Evolutionary conservation across 139 green algal species (phyloP), one percentile per base, ranked within the genome.

Genomic region (Coelastrella sp.): DNA sequence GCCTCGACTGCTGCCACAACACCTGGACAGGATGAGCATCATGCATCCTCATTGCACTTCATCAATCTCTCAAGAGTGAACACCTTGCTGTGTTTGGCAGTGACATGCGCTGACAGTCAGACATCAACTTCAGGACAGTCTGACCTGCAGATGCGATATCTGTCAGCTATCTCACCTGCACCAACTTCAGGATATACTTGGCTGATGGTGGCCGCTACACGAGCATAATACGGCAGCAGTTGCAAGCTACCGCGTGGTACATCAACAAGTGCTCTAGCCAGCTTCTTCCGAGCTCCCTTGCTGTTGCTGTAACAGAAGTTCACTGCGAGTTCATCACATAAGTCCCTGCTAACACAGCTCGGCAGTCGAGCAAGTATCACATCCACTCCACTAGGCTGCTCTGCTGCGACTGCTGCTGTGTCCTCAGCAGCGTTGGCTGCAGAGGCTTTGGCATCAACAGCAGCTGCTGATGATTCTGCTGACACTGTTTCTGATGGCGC

Each of bases 261-360:
- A 17, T 93, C 91, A 17, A 91, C 90, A 66, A 99, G 90, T 21
- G 92, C 88, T 5, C 88, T 72, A 37, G 92, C 87, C 63, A 94
- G 89, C 53, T 91, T 71, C 85, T 90, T 94, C 4, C 96, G 72
- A 9, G 90, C 91, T 0, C 77, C 92, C 87, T 98, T 98, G 81
- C 79, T 94, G 88, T 96, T 96, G 76, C 91, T 48, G 85, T 96
- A 98, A 88, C 94, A 98, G 86, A 99, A 98, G 57, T 96, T 93
- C 9, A 98, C 79, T 1, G 94, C 87, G 34, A 98, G 75, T 69
- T 96, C 89, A 66, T 99, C 96, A 32, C 90, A 91, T 43, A 94
- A 68, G 40, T 98, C 95, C 38, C 91, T 80, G 69, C 85, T 97
- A 7, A 97, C 90, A 76, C 93, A 97, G 27, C 73, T 86, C 0